Evolutionary conservation across 345 rosid genomes (phyloP), one percentile per base, ranked within the genome.

Genomic region (Aurinia saxatilis): DNA sequence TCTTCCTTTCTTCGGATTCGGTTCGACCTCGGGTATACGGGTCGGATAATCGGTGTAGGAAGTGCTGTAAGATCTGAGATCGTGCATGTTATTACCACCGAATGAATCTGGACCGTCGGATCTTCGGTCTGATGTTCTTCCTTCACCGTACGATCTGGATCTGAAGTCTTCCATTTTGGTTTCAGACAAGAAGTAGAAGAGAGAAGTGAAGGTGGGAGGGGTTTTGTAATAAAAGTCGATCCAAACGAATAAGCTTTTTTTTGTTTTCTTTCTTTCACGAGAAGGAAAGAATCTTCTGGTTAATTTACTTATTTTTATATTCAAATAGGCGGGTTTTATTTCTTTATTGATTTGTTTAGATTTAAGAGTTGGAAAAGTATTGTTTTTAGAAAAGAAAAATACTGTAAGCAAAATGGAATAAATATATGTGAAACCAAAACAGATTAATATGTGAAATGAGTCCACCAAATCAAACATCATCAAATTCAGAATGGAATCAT

Each of bases 161-260:
- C 87, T 80, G 76, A 77, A 81, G 71, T 83, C 83, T 59, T 83
- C 93, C 93, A 86, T 86, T 30, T 54, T 47, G 46, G 27, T 12
- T 15, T 37, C 35, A 46, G 39, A 56, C 33, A 8, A 13, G 2
- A 48, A 37, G 42, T 49, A 45, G 48, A 16, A 10, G 36, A 58
- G 5, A 57, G 62, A 55, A 55, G 49, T 53, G 50, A 11, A 13
- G 33, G n/a, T 31, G 51, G 33, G n/a, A 18, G 61, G 5, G 60
- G 45, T 60, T 68, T 63, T 70, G 69, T 70, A 62, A 63, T 54
- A 62, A 45, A 60, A 60, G 62, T 15, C 15, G 51, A 47, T 14
- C 25, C n/a, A 6, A 2, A 27, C 5, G 51, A 38, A n/a, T 36
- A 27, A 31, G n/a, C 17, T 52, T 67, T 57, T 38, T 34, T 61